Evolutionary conservation across 345 rosid genomes (phyloP).

Genomic region (Angophora floribunda): DNA sequence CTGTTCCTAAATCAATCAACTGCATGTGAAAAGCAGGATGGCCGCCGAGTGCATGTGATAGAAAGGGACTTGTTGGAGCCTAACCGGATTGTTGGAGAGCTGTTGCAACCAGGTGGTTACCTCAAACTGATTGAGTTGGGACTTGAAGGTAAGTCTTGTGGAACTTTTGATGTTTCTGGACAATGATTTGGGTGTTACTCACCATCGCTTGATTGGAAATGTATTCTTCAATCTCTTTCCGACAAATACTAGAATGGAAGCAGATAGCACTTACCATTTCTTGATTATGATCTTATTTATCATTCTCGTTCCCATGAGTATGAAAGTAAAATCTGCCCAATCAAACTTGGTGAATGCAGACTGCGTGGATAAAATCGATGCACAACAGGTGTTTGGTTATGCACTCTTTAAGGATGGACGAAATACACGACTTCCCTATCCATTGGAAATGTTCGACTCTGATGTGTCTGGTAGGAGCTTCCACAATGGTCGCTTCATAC

Average conservation of each 20-base stretch:
- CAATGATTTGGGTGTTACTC: not conserved
- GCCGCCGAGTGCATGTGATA: not conserved
- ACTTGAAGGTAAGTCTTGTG: slow-evolving; percentile 1
- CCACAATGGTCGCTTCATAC: not conserved
- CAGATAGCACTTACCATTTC: not conserved
- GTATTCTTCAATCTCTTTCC: not conserved
- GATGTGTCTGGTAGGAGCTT: not conserved
- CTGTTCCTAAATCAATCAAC: not conserved
- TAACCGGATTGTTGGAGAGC: slow-evolving; percentile 2
- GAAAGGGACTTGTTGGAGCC: not conserved
- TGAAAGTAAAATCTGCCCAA: not conserved
- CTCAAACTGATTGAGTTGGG: slow-evolving; percentile 14
- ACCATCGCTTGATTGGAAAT: not conserved
- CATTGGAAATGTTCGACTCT: not conserved
- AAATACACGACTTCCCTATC: not conserved
- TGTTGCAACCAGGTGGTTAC: slow-evolving; percentile 12
- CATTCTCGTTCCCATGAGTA: not conserved
- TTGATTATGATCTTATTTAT: not conserved
- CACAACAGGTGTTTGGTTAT: not conserved
- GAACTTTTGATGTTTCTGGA: not conserved
- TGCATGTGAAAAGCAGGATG: not conserved
- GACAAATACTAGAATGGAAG: not conserved
- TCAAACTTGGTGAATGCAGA: not conserved
- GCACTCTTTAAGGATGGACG: not conserved
- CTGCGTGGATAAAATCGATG: not conserved